phyloP scores from a whole-genome alignment of 1,284 basidiomycete genomes.

The Cystobasidium pallidum region DNA sequence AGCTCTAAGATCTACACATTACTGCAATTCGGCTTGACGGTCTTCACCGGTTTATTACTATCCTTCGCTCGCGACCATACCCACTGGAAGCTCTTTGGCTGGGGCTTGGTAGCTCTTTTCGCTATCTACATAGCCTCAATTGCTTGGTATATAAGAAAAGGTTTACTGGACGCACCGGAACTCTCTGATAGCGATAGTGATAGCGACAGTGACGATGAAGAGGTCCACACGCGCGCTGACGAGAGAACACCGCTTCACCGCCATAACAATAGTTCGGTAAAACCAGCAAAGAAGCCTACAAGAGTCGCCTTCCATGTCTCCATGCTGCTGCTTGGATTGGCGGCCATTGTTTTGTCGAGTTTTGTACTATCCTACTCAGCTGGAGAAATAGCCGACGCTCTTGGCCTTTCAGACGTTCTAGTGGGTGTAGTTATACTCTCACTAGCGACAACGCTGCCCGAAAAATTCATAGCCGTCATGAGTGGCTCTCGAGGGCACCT shows the following conservation, averaged over 20 bases:
- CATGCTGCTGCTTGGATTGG: constrained; percentile 46
- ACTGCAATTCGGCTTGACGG: constrained; percentile 34
- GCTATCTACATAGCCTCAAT: constrained; percentile 48
- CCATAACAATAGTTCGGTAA: not conserved
- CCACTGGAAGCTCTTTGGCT: constrained; percentile 39
- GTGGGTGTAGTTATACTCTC: constrained; percentile 54
- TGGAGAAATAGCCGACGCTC: constrained; percentile 50
- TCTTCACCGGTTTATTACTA: not conserved
- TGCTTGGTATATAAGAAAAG: constrained; percentile 49
- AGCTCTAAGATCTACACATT: constrained; percentile 40
- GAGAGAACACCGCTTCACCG: constrained; percentile 10
- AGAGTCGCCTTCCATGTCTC: constrained; percentile 35
- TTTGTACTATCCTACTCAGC: constrained; percentile 54
- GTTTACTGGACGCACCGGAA: constrained; percentile 49
- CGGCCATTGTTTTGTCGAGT: constrained; percentile 53
- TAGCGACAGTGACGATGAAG: constrained; percentile 23
- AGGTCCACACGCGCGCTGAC: constrained; percentile 10
- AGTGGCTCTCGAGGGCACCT: constrained; percentile 52
- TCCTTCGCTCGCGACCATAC: not conserved
- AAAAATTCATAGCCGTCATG: constrained; percentile 54
- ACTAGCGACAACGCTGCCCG: constrained; percentile 55
- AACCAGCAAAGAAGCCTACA: not conserved
- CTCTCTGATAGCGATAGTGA: constrained; percentile 51
- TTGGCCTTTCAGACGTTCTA: constrained; percentile 52
- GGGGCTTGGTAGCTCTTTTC: constrained; percentile 46